Evolutionary conservation across 2,329 filamentous ascomycete genomes (phyloP).

Genomic region (Lecanicillium sp.): DNA sequence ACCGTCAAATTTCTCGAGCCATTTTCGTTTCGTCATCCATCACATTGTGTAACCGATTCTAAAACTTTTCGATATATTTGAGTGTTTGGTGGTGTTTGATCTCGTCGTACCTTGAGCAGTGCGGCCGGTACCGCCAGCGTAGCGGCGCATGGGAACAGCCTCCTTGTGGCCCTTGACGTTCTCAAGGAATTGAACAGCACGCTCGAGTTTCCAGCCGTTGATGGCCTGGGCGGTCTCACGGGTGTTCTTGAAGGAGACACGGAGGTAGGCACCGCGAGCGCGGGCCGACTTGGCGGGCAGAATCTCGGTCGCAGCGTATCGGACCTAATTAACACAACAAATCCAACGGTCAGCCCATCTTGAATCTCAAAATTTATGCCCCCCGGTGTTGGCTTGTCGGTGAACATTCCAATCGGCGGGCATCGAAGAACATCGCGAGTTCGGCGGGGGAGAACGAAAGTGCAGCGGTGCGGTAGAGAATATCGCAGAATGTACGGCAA

Average conservation of each 20-base stretch:
- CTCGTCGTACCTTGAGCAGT: conserved; percentile 85
- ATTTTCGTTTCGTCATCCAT: too few relatives aligned
- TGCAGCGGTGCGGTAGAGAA: conserved; percentile 12
- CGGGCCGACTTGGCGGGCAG: conserved; percentile 87
- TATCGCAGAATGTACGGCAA: not conserved
- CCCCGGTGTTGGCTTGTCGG: not conserved
- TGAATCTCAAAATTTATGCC: conserved; percentile 10
- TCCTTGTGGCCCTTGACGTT: conserved; percentile 97
- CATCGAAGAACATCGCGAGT: not conserved
- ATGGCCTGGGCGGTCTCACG: conserved; percentile 98
- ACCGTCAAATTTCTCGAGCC: too few relatives aligned
- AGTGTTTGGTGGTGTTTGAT: too few relatives aligned
- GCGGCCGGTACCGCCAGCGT: conserved; percentile 90
- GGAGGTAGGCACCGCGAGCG: conserved; percentile 96
- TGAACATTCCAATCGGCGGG: not conserved
- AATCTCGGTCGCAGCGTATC: conserved; percentile 90
- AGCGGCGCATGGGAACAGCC: conserved; percentile 97
- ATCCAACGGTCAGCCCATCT: conserved; percentile 15
- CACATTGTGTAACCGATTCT: too few relatives aligned
- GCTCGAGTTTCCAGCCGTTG: conserved; percentile 97
- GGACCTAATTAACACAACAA: conserved; percentile 53
- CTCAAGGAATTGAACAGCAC: conserved; percentile 93
- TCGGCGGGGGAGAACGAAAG: not conserved
- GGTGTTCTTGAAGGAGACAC: conserved; percentile 99
- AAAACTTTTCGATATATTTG: too few relatives aligned